phyloP scores from a whole-genome alignment of 306 rosid species.

The Nissolia schottii region DNA sequence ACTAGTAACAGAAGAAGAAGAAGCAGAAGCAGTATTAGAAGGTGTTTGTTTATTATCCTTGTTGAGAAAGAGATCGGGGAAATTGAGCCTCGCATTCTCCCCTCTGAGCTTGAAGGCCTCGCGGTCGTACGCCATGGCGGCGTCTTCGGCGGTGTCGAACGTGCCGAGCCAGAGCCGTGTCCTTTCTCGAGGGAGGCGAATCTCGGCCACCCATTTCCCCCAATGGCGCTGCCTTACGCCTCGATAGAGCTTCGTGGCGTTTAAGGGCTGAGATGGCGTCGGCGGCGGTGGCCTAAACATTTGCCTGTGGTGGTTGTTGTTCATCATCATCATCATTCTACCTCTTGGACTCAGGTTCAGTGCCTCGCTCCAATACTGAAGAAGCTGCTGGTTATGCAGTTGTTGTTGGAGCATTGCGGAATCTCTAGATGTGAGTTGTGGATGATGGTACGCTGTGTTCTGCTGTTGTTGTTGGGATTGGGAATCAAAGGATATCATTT shows the following conservation, averaged over 20 bases:
- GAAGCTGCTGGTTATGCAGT: slow-evolving; percentile 57
- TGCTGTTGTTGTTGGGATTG: slow-evolving; percentile 41
- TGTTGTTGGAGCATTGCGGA: slow-evolving; percentile 13
- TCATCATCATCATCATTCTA: slow-evolving; percentile 61
- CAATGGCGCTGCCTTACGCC: slow-evolving; percentile 98
- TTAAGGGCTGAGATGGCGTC: slow-evolving; percentile 53
- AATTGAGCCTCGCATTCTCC: slow-evolving; percentile 92
- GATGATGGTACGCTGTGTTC: slow-evolving; percentile 35
- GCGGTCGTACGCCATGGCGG: slow-evolving; percentile 94
- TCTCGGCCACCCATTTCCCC: slow-evolving; percentile 99
- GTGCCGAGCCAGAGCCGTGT: slow-evolving; percentile 97
- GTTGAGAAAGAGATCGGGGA: slow-evolving; percentile 70
- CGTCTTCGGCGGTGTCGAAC: slow-evolving; percentile 95
- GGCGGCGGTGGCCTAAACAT: slow-evolving; percentile 52
- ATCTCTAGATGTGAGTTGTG: slow-evolving; percentile 30
- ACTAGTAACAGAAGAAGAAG: slow-evolving; percentile 35
- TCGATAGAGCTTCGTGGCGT: slow-evolving; percentile 76
- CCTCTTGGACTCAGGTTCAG: slow-evolving; percentile 70
- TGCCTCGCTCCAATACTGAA: slow-evolving; percentile 74
- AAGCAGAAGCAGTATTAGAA: not conserved
- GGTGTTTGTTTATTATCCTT: slow-evolving; percentile 37
- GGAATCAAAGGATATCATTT: slow-evolving; percentile 49
- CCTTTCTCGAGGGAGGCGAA: slow-evolving; percentile 85
- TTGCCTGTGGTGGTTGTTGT: slow-evolving; percentile 41
- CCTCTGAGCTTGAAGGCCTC: slow-evolving; percentile 93